Percentiles rank a stretch among this genome's conserved stretches.
Evolutionary conservation across 495 filamentous ascomycete genomes (phyloP).

Genomic region (Astrothelium macrocarpum): DNA sequence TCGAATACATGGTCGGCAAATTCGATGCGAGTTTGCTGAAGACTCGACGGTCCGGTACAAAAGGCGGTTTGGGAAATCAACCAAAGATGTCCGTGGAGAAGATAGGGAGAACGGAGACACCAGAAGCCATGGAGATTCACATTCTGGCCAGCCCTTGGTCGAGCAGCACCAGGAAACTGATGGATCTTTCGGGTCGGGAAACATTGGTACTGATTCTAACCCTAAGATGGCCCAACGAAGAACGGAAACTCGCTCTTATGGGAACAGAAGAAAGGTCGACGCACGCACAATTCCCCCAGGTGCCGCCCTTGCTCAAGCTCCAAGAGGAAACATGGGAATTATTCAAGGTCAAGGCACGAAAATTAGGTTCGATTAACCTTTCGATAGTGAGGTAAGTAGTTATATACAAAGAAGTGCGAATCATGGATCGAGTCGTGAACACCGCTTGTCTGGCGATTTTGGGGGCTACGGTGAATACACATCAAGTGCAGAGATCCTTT

Average conservation of each 20-base stretch:
- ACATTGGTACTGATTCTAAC: not conserved
- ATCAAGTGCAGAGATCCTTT: no score
- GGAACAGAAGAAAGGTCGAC: constrained; percentile 24
- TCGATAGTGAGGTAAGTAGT: no score
- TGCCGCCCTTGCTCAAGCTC: constrained; percentile 36
- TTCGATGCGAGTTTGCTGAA: constrained; percentile 90
- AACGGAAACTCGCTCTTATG: constrained; percentile 10
- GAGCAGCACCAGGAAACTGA: not conserved
- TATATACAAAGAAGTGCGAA: not conserved
- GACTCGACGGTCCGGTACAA: constrained; percentile 77
- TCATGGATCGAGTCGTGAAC: no score
- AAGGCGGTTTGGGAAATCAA: constrained; percentile 75
- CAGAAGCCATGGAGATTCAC: no score
- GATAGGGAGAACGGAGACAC: constrained; percentile 26
- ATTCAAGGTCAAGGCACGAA: constrained; percentile 76
- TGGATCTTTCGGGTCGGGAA: not conserved
- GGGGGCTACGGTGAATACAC: no score
- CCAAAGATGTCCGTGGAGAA: constrained; percentile 27
- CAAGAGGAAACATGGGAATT: constrained; percentile 61
- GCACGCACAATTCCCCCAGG: constrained; percentile 31
- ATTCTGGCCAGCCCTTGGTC: not conserved
- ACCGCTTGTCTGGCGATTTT: no score
- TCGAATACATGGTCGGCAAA: constrained; percentile 59
- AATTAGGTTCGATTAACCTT: constrained; percentile 59
- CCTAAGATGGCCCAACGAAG: constrained; percentile 7